Conservation (phyloP, 805 yeast species). For the Kodamaea kaohsiungensis region DNA sequence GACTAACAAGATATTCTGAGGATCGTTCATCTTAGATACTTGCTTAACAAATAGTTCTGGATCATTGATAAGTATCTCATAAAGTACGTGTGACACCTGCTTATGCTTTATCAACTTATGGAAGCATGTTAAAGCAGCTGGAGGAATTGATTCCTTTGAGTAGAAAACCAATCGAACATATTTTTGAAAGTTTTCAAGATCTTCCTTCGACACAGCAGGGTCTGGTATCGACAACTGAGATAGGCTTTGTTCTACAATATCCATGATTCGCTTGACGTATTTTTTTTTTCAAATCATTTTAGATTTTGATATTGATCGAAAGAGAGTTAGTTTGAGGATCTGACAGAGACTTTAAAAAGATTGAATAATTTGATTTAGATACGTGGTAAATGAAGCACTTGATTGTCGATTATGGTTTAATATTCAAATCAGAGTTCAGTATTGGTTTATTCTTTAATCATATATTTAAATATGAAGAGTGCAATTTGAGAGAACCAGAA, state of each 20-base stretch:
- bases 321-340: too few relatives aligned
- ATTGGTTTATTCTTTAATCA: too few relatives aligned
- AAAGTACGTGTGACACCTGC: slow-evolving; percentile 8
- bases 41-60: slow-evolving; percentile 17
- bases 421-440: too few relatives aligned
- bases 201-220: background rate
- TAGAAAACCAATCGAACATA: background rate
- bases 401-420: too few relatives aligned
- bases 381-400: too few relatives aligned
- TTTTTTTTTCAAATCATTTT: background rate
- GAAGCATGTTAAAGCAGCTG: background rate
- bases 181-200: background rate
- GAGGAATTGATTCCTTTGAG: background rate
- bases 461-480: too few relatives aligned
- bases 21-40: slow-evolving; percentile 16
- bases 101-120: background rate
- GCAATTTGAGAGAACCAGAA: too few relatives aligned
- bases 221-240: background rate
- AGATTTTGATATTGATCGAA: background rate
- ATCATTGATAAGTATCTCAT: slow-evolving; percentile 19
- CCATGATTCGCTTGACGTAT: background rate
- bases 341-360: too few relatives aligned
- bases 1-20: slow-evolving; percentile 15
- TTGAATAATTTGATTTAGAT: too few relatives aligned
- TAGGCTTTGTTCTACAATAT: background rate